Conservation (phyloP, 179 eudicot genomes). For the Beta corolliflora region DNA sequence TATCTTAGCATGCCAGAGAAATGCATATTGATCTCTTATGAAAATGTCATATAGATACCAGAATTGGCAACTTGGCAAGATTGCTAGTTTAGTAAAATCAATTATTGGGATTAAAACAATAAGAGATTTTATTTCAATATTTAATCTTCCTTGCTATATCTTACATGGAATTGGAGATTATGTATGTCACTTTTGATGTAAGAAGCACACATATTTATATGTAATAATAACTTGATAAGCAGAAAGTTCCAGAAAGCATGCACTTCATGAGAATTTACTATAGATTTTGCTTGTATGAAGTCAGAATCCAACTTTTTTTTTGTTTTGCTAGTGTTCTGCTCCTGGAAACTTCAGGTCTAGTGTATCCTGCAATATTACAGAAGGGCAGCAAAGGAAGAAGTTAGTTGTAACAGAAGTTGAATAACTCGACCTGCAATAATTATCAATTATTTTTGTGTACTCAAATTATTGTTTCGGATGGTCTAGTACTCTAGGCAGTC, state of each 20-base stretch:
- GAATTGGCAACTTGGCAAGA: neutral
- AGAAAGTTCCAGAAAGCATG: neutral
- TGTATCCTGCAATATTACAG: conserved; percentile 26
- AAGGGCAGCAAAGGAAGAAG: neutral
- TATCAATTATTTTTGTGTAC: neutral
- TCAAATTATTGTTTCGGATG: neutral
- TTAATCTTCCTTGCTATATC: neutral
- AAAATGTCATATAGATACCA: neutral
- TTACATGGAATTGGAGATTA: neutral
- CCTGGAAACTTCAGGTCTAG: conserved; percentile 15
- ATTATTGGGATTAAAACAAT: neutral
- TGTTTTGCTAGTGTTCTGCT: conserved; percentile 7
- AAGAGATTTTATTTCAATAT: neutral
- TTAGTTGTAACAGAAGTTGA: neutral
- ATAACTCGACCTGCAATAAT: neutral
- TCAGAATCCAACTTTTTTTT: conserved; percentile 9
- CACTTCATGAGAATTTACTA: neutral
- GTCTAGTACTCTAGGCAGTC: no score
- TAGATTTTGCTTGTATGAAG: neutral
- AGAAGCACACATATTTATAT: neutral
- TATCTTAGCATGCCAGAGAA: neutral
- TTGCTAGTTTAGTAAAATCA: neutral
- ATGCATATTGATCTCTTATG: neutral
- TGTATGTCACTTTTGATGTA: neutral
- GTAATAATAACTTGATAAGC: neutral